Conservation (phyloP, 495 filamentous ascomycete genomes). For the Tuber calosporum region DNA sequence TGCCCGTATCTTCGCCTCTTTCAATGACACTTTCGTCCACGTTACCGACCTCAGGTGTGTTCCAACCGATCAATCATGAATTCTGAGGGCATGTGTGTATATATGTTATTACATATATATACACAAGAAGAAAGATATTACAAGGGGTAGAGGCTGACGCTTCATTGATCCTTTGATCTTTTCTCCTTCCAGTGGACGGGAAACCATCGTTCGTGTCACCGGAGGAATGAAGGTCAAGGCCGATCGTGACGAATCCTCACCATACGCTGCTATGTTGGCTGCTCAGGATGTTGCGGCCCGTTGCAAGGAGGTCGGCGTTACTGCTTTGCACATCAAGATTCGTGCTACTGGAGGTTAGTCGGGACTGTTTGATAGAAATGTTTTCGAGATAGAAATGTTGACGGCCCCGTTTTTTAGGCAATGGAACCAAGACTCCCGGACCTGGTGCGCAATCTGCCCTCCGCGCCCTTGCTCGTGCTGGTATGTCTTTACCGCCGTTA, state of each 20-base stretch:
- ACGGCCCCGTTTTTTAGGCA: constrained; percentile 52
- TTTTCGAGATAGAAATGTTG: constrained; percentile 15
- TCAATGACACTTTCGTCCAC: constrained; percentile 95
- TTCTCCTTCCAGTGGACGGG: constrained; percentile 78
- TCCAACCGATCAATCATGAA: constrained; percentile 31
- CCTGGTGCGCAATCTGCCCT: constrained; percentile 98
- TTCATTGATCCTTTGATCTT: constrained; percentile 47
- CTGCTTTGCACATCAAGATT: constrained; percentile 99
- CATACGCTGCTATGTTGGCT: constrained; percentile 99
- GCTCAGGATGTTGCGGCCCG: constrained; percentile 88
- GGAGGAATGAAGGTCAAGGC: constrained; percentile 99
- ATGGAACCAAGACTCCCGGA: constrained; percentile 98
- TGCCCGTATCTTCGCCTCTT: constrained; percentile 97
- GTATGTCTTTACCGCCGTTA: background rate
- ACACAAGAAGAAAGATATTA: constrained; percentile 21
- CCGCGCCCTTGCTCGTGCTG: constrained; percentile 88
- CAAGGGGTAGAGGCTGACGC: constrained; percentile 43
- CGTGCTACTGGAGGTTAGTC: constrained; percentile 86
- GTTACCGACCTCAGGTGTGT: constrained; percentile 97
- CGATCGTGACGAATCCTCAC: constrained; percentile 98
- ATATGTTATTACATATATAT: constrained; percentile 9
- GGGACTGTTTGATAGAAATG: background rate
- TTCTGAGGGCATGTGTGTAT: constrained; percentile 11
- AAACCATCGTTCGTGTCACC: constrained; percentile 98
- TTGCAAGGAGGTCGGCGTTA: constrained; percentile 99